Percentiles rank a stretch among this genome's conserved stretches.
These are phyloP conservation scores for Paramecium primaurelia DNA, from an alignment of 73 alveolate species.

Conservation along the genomic window DNA sequence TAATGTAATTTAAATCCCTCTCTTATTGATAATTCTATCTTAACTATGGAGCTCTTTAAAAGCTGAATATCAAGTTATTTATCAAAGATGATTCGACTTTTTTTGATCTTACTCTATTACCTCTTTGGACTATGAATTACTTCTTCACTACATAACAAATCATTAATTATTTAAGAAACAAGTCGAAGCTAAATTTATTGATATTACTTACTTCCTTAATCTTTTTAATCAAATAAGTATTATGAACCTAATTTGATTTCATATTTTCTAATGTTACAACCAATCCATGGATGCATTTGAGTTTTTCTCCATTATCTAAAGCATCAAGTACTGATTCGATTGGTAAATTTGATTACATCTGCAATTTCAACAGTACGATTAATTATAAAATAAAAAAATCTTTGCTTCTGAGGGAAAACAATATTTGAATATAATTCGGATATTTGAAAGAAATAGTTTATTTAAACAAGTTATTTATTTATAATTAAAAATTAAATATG, in stretches of 20 bases:
- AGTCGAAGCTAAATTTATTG: not conserved
- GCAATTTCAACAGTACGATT: not conserved
- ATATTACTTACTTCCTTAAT: not conserved
- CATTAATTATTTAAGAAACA: not conserved
- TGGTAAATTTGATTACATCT: not conserved
- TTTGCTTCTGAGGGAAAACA: not conserved
- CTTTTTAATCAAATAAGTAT: not conserved
- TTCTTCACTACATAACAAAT: not conserved
- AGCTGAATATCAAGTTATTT: not conserved
- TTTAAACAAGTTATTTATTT: not conserved
- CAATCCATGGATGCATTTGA: not conserved
- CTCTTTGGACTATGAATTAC: not conserved
- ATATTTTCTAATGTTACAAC: not conserved
- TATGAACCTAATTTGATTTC: not conserved
- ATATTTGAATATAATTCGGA: not conserved
- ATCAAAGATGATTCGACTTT: not conserved
- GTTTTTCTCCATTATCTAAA: not conserved
- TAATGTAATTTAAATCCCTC: not conserved
- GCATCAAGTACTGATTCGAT: not conserved
- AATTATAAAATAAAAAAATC: not conserved
- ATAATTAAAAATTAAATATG: not conserved
- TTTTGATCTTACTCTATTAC: not conserved
- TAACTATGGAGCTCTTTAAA: not conserved
- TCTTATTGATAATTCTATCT: not conserved
- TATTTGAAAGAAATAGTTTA: not conserved